Evolutionary conservation across 257 asterid species (phyloP).

Genomic region (Plantago major): DNA sequence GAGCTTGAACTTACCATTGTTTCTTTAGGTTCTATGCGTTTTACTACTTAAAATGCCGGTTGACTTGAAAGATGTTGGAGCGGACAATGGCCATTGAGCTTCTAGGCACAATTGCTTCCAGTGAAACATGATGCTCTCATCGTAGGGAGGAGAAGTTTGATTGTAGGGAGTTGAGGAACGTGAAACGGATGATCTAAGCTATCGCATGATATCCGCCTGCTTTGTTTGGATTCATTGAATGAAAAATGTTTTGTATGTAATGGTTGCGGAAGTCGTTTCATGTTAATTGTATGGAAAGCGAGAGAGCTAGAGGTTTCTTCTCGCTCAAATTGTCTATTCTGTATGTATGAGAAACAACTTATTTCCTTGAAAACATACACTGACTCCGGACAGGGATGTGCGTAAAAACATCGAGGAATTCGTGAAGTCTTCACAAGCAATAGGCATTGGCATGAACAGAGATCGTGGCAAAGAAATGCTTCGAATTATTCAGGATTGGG

Average conservation of each 20-base stretch:
- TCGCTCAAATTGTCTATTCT: slow-evolving; percentile 57
- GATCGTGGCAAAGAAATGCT: slow-evolving; percentile 86
- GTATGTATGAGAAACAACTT: slow-evolving; percentile 78
- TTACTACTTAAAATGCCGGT: slow-evolving; percentile 91
- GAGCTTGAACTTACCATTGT: slow-evolving; percentile 29
- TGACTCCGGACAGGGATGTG: slow-evolving; percentile 47
- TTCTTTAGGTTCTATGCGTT: slow-evolving; percentile 88
- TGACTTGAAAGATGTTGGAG: slow-evolving; percentile 72
- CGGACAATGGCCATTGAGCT: slow-evolving; percentile 98
- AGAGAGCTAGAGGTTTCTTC: slow-evolving; percentile 55
- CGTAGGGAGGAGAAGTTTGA: slow-evolving; percentile 68
- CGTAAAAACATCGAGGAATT: slow-evolving; percentile 34
- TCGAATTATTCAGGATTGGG: slow-evolving; percentile 75
- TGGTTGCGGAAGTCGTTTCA: slow-evolving; percentile 80
- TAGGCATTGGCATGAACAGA: slow-evolving; percentile 52
- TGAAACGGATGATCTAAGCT: slow-evolving; percentile 35
- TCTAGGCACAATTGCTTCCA: slow-evolving; percentile 95
- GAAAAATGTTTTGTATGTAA: slow-evolving; percentile 64
- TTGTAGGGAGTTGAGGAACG: slow-evolving; percentile 50
- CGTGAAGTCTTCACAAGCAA: slow-evolving; percentile 46
- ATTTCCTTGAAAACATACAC: slow-evolving; percentile 55
- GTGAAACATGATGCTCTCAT: slow-evolving; percentile 88
- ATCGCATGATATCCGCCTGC: slow-evolving; percentile 56
- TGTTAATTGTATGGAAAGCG: slow-evolving; percentile 74
- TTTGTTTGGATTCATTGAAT: slow-evolving; percentile 55